Base-by-base conservation (phyloP, 2,329 filamentous ascomycete species). In the Thielaviopsis cerberus region DNA sequence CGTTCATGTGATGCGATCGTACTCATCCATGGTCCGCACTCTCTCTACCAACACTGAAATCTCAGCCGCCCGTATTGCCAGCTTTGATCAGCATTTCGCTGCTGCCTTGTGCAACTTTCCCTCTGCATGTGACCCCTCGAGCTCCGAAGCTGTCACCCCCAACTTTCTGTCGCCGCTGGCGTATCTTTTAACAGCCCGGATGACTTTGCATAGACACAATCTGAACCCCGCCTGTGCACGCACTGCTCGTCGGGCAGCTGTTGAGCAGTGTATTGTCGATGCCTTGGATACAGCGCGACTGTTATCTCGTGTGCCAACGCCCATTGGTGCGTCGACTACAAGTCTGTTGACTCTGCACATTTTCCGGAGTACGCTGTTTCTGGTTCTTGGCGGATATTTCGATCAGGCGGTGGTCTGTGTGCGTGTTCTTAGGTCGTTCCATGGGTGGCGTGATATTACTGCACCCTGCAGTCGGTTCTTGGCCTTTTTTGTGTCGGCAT, bases 181-280 rank as follows among this genome's bases (percentile, higher is more conserved):
- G 30, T 83, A 88, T 65, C 78, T 97, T 8, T 83, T 95, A 61
- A 86, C 88, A 61, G 83, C 85, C 17, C 84, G 88, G n/a, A 78
- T 96, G 27, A 75, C 92, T 41, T 78, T 98, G 8, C 88, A 95
- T 69, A 81, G 92, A 50, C 89, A 94, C 65, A 96, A 97, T 65
- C 75, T 97, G 8, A 83, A 82, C 0, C 86, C 89, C 0, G 74
- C 74, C 10, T 89, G 85, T 65, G 76, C 83, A 0, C 69, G 74
- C 1, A 76, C 84, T 30, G 79, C 83, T 50, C 80, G 91, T 51
- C 70, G 76, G 3, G 78, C 80, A 6, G 89, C 92, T 1, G 72
- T 96, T 26, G 83, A 90, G 60, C 81, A 85, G 62, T 96, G 91
- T 67, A 79, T 84, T 1, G 74, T 76, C 6, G 82, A 85, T 8